Evolutionary conservation across 2,329 filamentous ascomycete genomes (phyloP).

Genomic region (Tolypocladium tundrense): DNA sequence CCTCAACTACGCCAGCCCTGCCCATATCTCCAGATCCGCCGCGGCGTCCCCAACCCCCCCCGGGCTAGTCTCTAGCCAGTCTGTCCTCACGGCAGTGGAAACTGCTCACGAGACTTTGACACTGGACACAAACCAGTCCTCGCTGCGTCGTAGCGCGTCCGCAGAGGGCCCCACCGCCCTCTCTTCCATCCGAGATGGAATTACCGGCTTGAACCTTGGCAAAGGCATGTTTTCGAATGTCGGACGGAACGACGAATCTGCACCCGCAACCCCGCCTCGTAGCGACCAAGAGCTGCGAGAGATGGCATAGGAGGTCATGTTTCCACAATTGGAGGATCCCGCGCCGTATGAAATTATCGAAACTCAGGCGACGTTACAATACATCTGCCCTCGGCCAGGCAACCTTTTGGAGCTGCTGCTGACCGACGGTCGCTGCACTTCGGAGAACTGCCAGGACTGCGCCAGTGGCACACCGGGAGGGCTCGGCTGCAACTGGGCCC

Average conservation of each 20-base stretch:
- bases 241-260: slow-evolving; percentile 14
- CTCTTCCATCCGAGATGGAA: slow-evolving; percentile 35
- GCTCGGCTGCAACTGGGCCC: slow-evolving; percentile 5
- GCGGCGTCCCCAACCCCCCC: slow-evolving; percentile 27
- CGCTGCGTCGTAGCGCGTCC: slow-evolving; percentile 33
- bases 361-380: slow-evolving; percentile 15
- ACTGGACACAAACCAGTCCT: slow-evolving; percentile 22
- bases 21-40: slow-evolving; percentile 10
- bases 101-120: slow-evolving; percentile 43
- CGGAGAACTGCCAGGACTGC: neutral
- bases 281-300: slow-evolving; percentile 33
- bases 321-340: slow-evolving; percentile 15
- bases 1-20: slow-evolving; percentile 18
- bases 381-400: neutral
- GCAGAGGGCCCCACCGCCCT: slow-evolving; percentile 34
- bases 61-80: slow-evolving; percentile 30
- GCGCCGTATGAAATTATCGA: slow-evolving; percentile 22
- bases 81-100: slow-evolving; percentile 50
- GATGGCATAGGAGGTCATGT: slow-evolving; percentile 35
- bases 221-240: slow-evolving; percentile 30
- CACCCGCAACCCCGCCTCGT: slow-evolving; percentile 12
- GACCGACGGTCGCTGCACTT: neutral
- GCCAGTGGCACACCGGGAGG: neutral
- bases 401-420: neutral
- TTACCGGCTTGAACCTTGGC: slow-evolving; percentile 37